Conservation (phyloP, 805 yeast species). For the Sungouiella blattae region DNA sequence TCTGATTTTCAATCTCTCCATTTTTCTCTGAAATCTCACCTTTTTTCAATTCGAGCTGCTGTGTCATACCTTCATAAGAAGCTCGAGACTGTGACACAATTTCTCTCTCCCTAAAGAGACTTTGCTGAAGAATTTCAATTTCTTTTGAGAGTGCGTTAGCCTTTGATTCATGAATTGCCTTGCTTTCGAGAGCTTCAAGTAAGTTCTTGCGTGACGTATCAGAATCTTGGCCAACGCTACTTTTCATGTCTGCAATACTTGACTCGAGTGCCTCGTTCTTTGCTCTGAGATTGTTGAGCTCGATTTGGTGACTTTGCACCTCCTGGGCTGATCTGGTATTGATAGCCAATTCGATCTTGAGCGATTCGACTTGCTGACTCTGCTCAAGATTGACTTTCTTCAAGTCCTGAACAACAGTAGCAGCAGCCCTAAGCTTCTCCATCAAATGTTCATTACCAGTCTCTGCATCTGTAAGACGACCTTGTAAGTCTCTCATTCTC, state of each 20-base stretch:
- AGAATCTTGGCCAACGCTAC: neutral
- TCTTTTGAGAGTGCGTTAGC: neutral
- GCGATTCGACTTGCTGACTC: neutral
- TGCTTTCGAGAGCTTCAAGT: neutral
- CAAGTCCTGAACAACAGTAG: slow-evolving; percentile 30
- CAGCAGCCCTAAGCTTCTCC: slow-evolving; percentile 41
- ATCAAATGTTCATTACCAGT: slow-evolving; percentile 34
- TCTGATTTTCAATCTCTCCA: neutral
- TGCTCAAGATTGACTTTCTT: slow-evolving; percentile 15
- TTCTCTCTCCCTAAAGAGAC: neutral
- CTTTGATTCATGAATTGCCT: neutral
- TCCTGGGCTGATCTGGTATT: neutral
- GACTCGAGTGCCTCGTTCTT: neutral
- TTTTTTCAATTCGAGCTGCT: neutral
- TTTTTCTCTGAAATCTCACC: slow-evolving; percentile 1
- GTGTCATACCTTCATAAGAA: neutral
- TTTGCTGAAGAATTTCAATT: neutral
- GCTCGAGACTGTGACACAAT: neutral
- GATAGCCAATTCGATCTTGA: neutral
- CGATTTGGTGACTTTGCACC: neutral
- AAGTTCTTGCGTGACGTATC: neutral
- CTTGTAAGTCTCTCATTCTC: slow-evolving; percentile 17
- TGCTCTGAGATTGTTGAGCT: neutral
- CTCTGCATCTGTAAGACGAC: slow-evolving; percentile 25
- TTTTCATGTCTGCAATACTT: neutral